A percentile compares a stretch with the other conserved stretches of the same genome.
These are phyloP conservation scores for Kluyveromyces dobzhanskii DNA, from an alignment of 805 yeast genomes.

Conservation along the genomic window DNA sequence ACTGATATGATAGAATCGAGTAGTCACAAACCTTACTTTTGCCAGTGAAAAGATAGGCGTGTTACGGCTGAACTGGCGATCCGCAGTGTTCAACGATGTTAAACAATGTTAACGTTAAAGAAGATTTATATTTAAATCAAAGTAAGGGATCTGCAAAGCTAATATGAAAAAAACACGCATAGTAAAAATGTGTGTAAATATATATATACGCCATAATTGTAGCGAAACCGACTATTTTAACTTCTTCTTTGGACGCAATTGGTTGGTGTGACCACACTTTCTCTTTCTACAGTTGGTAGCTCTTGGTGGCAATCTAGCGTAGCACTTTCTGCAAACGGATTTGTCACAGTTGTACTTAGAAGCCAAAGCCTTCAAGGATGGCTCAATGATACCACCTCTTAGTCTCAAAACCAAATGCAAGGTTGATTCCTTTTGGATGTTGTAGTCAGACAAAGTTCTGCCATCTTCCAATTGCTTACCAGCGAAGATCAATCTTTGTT, in stretches of 20 bases:
- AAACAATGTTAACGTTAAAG: too few relatives aligned
- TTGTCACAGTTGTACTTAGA: slow-evolving; percentile 99
- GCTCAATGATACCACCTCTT: slow-evolving; percentile 99
- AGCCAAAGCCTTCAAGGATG: slow-evolving; percentile 98
- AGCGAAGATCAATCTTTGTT: slow-evolving; percentile 98
- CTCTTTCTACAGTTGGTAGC: slow-evolving; percentile 99
- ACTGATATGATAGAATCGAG: too few relatives aligned
- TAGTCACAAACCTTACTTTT: too few relatives aligned
- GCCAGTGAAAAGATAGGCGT: too few relatives aligned
- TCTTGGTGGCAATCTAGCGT: slow-evolving; percentile 99
- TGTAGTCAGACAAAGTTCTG: slow-evolving; percentile 98
- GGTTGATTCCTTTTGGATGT: slow-evolving; percentile 99
- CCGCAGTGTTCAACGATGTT: too few relatives aligned
- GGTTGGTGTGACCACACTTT: slow-evolving; percentile 99
- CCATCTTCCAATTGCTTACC: slow-evolving; percentile 99
- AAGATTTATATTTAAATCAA: slow-evolving; percentile 1
- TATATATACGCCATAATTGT: slow-evolving; percentile 4
- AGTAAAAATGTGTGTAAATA: slow-evolving; percentile 1
- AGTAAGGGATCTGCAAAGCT: slow-evolving; percentile 4
- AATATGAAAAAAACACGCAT: slow-evolving; percentile 4
- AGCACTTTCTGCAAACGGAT: slow-evolving; percentile 98
- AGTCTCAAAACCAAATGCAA: slow-evolving; percentile 92
- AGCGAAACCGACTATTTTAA: slow-evolving; percentile 65
- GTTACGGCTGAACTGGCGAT: too few relatives aligned
- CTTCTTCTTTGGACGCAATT: slow-evolving; percentile 99